Conservation (phyloP, 192 early-diverging fungal species). For the Podila epigama region DNA sequence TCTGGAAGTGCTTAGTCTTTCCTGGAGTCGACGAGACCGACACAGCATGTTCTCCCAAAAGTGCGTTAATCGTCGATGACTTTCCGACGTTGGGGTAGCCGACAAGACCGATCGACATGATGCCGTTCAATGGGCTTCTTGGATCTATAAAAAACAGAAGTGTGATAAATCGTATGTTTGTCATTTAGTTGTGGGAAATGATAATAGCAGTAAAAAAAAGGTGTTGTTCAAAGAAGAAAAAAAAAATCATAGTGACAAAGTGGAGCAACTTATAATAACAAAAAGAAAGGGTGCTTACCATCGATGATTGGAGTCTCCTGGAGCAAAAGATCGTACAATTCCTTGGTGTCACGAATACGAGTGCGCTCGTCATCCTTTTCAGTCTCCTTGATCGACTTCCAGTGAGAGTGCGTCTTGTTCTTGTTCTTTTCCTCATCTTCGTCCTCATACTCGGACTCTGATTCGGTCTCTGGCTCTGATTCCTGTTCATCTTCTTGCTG, state of each 20-base stretch:
- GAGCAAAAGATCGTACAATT: slow-evolving; percentile 60
- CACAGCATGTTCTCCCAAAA: slow-evolving; percentile 93
- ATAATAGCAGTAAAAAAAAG: neutral
- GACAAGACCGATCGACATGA: slow-evolving; percentile 90
- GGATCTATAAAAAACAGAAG: slow-evolving; percentile 20
- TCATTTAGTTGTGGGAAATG: too few relatives aligned
- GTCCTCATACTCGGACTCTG: slow-evolving; percentile 20
- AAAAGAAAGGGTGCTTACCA: slow-evolving; percentile 29
- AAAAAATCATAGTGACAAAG: too few relatives aligned
- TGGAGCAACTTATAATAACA: too few relatives aligned
- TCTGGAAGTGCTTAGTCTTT: slow-evolving; percentile 99
- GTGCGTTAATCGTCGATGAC: slow-evolving; percentile 97
- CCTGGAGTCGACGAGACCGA: slow-evolving; percentile 97
- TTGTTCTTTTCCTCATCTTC: slow-evolving; percentile 38
- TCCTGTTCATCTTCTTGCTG: slow-evolving; percentile 30
- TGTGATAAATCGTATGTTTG: too few relatives aligned
- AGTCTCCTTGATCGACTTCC: slow-evolving; percentile 51
- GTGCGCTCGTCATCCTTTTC: slow-evolving; percentile 59
- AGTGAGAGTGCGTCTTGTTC: slow-evolving; percentile 40
- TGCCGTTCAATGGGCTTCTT: slow-evolving; percentile 55
- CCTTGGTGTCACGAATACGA: slow-evolving; percentile 58
- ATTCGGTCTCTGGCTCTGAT: slow-evolving; percentile 29
- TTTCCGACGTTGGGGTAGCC: slow-evolving; percentile 99
- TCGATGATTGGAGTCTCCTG: slow-evolving; percentile 53
- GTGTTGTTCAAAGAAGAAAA: too few relatives aligned